Conservation (phyloP, 768 basidiomycete species). For the Xerocomus brunneocitrinus region DNA sequence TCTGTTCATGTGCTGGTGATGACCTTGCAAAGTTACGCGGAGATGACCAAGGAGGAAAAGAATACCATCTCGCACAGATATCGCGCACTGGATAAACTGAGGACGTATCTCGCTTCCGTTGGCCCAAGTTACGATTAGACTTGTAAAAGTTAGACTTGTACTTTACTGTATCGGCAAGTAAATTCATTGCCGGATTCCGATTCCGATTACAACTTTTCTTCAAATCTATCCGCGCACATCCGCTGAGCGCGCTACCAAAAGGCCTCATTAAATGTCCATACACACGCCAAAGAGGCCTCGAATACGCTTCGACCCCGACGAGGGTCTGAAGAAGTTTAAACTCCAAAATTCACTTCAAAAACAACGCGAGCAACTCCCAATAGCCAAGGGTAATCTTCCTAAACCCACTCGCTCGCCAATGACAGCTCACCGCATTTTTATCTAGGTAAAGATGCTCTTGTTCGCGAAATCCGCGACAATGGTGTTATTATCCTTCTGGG, state of each 20-base stretch:
- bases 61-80: constrained; percentile 64
- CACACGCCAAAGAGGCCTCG: constrained; percentile 25
- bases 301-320: constrained; percentile 21
- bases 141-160: background rate
- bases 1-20: background rate
- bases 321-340: constrained; percentile 9
- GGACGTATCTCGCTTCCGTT: constrained; percentile 32
- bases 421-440: background rate
- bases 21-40: constrained; percentile 47
- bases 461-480: constrained; percentile 68
- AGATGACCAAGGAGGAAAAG: constrained; percentile 62
- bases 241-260: background rate
- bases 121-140: background rate
- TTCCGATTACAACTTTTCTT: constrained; percentile 14
- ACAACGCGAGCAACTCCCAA: constrained; percentile 70
- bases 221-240: background rate
- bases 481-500: constrained; percentile 88
- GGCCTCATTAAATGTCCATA: constrained; percentile 13
- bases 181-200: constrained; percentile 13
- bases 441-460: constrained; percentile 68
- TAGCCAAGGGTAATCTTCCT: constrained; percentile 55
- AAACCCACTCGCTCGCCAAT: background rate
- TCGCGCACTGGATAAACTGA: constrained; percentile 56
- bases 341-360: constrained; percentile 42
- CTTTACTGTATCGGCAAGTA: constrained; percentile 3